Evolutionary conservation across 2,329 filamentous ascomycete genomes (phyloP).

Genomic region (Diatrype stigma): DNA sequence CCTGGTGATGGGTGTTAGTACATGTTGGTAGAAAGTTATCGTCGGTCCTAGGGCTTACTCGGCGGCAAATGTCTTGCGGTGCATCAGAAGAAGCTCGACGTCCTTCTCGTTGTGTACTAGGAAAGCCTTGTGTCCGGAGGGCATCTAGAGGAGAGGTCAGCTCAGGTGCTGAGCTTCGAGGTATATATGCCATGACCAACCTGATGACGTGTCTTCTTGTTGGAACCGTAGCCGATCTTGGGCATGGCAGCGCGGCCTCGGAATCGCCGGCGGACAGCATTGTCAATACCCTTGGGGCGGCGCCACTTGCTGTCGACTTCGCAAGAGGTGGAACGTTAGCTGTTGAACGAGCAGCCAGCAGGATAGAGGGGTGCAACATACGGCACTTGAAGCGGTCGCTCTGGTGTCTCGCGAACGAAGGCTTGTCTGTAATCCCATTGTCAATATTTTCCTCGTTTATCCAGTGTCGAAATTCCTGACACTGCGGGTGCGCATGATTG

Average conservation of each 20-base stretch:
- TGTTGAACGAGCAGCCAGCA: background rate
- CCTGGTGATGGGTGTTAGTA: conserved; percentile 44
- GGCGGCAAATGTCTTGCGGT: conserved; percentile 98
- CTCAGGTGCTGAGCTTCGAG: no score
- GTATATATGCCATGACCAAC: no score
- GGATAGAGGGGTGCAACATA: conserved; percentile 44
- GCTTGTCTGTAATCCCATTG: conserved; percentile 59
- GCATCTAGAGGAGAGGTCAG: conserved; percentile 50
- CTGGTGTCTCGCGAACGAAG: conserved; percentile 90
- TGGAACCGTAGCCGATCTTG: conserved; percentile 97
- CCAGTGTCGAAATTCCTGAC: background rate
- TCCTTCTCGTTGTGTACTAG: conserved; percentile 96
- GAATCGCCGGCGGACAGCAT: conserved; percentile 94
- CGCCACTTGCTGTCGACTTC: conserved; percentile 67
- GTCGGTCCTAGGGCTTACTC: conserved; percentile 66
- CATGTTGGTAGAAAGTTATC: conserved; percentile 33
- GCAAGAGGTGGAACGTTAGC: background rate
- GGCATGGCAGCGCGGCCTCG: conserved; percentile 95
- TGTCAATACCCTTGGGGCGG: conserved; percentile 99
- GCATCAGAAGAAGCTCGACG: conserved; percentile 97
- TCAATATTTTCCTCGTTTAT: conserved; percentile 30
- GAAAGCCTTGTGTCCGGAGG: conserved; percentile 99
- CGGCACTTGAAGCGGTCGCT: conserved; percentile 90
- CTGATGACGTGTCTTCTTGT: conserved; percentile 99
- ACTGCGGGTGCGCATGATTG: no score